These are phyloP conservation scores for Arthroderma sp. DNA, from an alignment of 2,329 filamentous ascomycete genomes.

Conservation along the genomic window DNA sequence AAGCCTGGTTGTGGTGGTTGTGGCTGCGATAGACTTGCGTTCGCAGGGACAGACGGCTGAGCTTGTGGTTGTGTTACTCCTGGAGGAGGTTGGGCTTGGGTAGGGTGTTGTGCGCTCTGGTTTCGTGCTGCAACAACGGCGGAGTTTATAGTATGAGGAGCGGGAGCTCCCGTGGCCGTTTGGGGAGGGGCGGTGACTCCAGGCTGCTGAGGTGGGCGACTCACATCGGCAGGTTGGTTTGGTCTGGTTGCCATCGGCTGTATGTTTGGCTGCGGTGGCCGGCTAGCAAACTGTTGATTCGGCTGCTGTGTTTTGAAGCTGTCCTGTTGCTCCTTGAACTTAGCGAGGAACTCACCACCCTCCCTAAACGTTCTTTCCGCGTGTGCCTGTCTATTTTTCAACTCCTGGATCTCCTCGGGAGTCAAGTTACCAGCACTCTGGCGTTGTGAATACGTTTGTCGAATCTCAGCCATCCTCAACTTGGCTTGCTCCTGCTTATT, in stretches of 20 bases:
- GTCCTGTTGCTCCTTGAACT: constrained; percentile 37
- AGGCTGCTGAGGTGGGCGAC: constrained; percentile 14
- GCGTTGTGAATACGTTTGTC: constrained; percentile 26
- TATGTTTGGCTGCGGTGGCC: constrained; percentile 11
- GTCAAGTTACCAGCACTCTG: constrained; percentile 26
- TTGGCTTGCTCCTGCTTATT: constrained; percentile 37
- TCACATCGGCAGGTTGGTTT: constrained; percentile 12
- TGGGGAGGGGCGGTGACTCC: constrained; percentile 12
- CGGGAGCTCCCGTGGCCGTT: constrained; percentile 19
- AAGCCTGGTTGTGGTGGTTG: constrained; percentile 19
- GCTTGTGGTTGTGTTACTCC: constrained; percentile 9
- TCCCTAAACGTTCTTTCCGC: constrained; percentile 31
- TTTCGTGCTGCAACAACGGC: constrained; percentile 33
- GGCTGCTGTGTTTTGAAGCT: constrained; percentile 28
- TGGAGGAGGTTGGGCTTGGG: constrained; percentile 14
- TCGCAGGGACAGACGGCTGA: constrained; percentile 1
- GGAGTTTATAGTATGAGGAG: constrained; percentile 36
- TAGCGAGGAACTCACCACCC: constrained; percentile 33
- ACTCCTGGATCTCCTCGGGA: constrained; percentile 30
- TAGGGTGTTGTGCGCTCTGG: constrained; percentile 25
- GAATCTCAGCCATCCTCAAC: constrained; percentile 29
- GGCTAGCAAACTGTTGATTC: constrained; percentile 17
- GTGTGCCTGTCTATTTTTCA: constrained; percentile 28
- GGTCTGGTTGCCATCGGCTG: background rate
- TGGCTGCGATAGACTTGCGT: constrained; percentile 2